phyloP scores from a whole-genome alignment of 2,329 filamentous ascomycete species.

The Fusarium dlaminii region DNA sequence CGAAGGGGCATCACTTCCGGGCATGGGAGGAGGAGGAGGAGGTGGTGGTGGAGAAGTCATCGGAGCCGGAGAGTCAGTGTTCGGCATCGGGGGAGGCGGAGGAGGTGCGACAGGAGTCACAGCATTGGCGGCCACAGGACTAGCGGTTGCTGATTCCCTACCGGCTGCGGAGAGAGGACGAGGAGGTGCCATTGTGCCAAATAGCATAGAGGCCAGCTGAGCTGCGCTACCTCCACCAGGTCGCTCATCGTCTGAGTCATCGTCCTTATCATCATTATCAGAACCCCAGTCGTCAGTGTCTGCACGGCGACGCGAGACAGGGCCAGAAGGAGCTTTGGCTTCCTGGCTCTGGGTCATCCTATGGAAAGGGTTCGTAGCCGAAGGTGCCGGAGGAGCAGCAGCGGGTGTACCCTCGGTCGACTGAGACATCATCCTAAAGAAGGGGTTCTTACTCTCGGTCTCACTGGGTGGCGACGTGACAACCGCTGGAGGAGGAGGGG shows the following conservation, averaged over 20 bases:
- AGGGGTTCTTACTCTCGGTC: conserved; percentile 91
- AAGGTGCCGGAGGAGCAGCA: conserved; percentile 52
- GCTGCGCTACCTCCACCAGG: conserved; percentile 86
- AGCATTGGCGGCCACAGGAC: conserved; percentile 51
- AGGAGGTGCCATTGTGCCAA: conserved; percentile 96
- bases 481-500: conserved; percentile 58
- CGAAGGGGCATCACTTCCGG: conserved; percentile 44
- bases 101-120: conserved; percentile 53
- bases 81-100: conserved; percentile 47
- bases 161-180: conserved; percentile 86
- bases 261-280: conserved; percentile 66
- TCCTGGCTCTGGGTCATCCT: conserved; percentile 80
- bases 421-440: conserved; percentile 88
- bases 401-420: conserved; percentile 61
- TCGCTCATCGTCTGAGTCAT: conserved; percentile 71
- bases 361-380: conserved; percentile 91
- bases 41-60: conserved; percentile 36
- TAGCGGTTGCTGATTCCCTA: conserved; percentile 64
- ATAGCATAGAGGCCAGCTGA: conserved; percentile 91
- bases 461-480: conserved; percentile 67
- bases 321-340: conserved; percentile 57
- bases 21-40: conserved; percentile 44
- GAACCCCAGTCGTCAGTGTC: conserved; percentile 85
- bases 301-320: conserved; percentile 63
- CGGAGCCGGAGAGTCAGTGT: conserved; percentile 43